Evolutionary conservation across 2,329 filamentous ascomycete species (phyloP).

Genomic region (Fusarium sp.): DNA sequence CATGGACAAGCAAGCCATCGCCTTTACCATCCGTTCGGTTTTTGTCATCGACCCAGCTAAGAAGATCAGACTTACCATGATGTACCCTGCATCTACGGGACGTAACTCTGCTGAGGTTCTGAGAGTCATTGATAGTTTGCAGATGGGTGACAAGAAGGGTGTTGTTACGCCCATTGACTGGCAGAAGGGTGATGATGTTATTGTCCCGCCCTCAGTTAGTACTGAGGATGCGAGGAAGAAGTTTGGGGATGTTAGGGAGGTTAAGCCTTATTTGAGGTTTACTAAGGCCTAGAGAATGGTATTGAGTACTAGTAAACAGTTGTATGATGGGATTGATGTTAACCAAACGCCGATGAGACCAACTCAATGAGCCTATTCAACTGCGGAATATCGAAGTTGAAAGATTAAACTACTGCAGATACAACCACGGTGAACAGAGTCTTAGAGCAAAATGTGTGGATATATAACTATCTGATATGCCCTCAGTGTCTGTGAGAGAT

Average conservation of each 20-base stretch:
- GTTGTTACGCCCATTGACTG: conserved; percentile 90
- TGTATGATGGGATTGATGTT: no score
- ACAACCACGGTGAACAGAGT: no score
- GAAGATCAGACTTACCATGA: conserved; percentile 89
- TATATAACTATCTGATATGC: no score
- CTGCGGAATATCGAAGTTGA: no score
- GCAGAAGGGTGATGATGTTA: conserved; percentile 87
- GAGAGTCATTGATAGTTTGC: conserved; percentile 79
- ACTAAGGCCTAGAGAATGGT: conserved; percentile 52
- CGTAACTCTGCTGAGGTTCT: conserved; percentile 82
- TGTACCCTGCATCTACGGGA: conserved; percentile 90
- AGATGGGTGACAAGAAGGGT: conserved; percentile 86
- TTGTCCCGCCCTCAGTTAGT: conserved; percentile 83
- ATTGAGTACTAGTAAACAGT: no score
- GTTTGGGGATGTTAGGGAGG: conserved; percentile 78
- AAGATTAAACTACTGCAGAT: no score
- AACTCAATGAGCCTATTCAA: no score
- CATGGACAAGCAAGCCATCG: conserved; percentile 85
- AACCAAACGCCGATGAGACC: no score
- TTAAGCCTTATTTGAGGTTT: conserved; percentile 79
- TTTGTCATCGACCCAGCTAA: conserved; percentile 94
- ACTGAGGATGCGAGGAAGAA: conserved; percentile 87
- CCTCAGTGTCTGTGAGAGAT: no score
- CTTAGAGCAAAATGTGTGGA: no score
- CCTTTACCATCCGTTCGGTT: conserved; percentile 92